phyloP scores from a whole-genome alignment of 345 rosid genomes.

The Aegle marmelos region DNA sequence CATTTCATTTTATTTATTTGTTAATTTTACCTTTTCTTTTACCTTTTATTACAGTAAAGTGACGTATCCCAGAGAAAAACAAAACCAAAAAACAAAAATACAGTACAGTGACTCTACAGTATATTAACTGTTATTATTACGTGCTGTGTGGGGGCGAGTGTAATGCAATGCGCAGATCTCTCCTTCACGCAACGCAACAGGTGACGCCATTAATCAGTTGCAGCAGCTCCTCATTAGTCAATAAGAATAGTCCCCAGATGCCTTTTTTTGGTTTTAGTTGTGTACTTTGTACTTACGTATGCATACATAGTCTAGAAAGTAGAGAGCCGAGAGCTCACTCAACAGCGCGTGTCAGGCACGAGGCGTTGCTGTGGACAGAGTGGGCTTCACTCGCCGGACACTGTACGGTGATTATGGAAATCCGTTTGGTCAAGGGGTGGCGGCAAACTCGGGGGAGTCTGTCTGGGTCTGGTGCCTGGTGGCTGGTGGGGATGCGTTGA shows the following conservation, averaged over 20 bases:
- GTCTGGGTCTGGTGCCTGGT: too few relatives aligned
- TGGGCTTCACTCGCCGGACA: neutral
- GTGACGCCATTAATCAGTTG: too few relatives aligned
- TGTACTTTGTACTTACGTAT: too few relatives aligned
- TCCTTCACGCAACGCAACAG: conserved; percentile 26
- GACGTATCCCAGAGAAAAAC: too few relatives aligned
- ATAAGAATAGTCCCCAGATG: too few relatives aligned
- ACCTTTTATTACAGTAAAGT: neutral
- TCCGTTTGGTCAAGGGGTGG: conserved; percentile 2
- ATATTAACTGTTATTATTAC: neutral
- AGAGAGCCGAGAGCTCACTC: neutral
- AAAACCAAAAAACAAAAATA: too few relatives aligned
- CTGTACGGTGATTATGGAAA: neutral
- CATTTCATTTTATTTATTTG: neutral
- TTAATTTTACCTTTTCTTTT: neutral
- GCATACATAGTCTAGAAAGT: too few relatives aligned
- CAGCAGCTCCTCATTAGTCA: too few relatives aligned
- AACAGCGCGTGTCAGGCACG: neutral
- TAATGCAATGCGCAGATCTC: neutral
- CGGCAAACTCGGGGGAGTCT: conserved; percentile 10
- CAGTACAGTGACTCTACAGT: neutral
- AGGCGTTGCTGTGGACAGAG: too few relatives aligned
- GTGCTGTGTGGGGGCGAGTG: neutral
- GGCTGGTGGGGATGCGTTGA: too few relatives aligned
- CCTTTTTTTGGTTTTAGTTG: too few relatives aligned